Conservation (phyloP, 116 monocot species). For the Phalaenopsis hybrid region DNA sequence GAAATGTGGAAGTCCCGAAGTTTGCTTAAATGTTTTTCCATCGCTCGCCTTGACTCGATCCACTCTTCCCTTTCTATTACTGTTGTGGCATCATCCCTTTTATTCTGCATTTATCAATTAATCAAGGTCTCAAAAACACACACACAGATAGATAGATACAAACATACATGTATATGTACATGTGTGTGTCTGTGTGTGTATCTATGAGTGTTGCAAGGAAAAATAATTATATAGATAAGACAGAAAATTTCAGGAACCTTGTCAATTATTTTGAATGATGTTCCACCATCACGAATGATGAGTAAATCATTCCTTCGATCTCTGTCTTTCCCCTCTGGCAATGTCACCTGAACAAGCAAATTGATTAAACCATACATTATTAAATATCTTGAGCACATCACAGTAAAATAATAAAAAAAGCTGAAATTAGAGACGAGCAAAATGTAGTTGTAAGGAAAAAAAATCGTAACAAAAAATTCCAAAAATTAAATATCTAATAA, state of each 20-base stretch:
- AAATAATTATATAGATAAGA: too few species aligned
- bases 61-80: slow-evolving; percentile 81
- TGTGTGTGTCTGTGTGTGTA: not conserved
- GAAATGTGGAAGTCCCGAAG: slow-evolving; percentile 63
- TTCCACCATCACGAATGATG: slow-evolving; percentile 76
- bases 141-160: not conserved
- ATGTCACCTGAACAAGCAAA: slow-evolving; percentile 41
- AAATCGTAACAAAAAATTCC: too few species aligned
- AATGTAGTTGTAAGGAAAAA: too few species aligned
- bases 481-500: too few species aligned
- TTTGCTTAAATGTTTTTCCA: slow-evolving; percentile 78
- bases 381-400: too few species aligned
- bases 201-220: not conserved
- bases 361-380: not conserved
- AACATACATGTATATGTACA: not conserved
- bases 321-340: slow-evolving; percentile 65
- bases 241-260: slow-evolving; percentile 23
- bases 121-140: not conserved
- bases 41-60: slow-evolving; percentile 51
- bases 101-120: slow-evolving; percentile 29
- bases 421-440: too few species aligned
- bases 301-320: slow-evolving; percentile 73
- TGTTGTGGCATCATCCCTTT: slow-evolving; percentile 68
- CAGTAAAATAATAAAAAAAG: too few species aligned
- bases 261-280: slow-evolving; percentile 68